These are phyloP conservation scores for Talaromyces albobiverticillius DNA, from an alignment of 2,329 filamentous ascomycete genomes.

Conservation along the genomic window DNA sequence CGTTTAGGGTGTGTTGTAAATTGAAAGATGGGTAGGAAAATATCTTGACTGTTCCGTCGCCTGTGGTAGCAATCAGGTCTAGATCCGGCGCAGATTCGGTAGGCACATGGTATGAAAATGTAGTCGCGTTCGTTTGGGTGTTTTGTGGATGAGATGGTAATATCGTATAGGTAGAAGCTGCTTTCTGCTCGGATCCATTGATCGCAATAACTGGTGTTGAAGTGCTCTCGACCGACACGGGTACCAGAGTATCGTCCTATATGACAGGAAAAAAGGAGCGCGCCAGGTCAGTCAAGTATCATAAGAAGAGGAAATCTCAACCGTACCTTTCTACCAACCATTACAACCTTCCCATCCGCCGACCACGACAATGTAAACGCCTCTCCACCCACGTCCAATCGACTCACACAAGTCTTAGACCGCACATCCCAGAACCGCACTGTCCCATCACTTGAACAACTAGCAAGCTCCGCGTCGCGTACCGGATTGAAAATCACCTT, in stretches of 20 bases:
- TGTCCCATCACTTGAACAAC: slow-evolving; percentile 49
- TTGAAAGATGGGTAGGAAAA: slow-evolving; percentile 46
- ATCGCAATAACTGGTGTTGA: slow-evolving; percentile 33
- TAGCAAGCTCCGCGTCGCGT: slow-evolving; percentile 49
- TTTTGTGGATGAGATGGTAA: slow-evolving; percentile 44
- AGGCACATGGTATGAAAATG: slow-evolving; percentile 45
- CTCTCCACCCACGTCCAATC: slow-evolving; percentile 49
- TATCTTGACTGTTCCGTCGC: slow-evolving; percentile 49
- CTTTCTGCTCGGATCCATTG: slow-evolving; percentile 16
- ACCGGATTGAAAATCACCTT: slow-evolving; percentile 50
- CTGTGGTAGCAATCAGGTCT: slow-evolving; percentile 47
- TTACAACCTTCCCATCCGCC: slow-evolving; percentile 44
- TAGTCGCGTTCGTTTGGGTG: slow-evolving; percentile 48
- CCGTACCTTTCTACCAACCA: slow-evolving; percentile 47
- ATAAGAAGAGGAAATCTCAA: not conserved
- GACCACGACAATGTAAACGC: slow-evolving; percentile 50
- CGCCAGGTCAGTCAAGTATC: not conserved
- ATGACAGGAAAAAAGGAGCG: too few relatives aligned
- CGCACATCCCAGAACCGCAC: slow-evolving; percentile 52
- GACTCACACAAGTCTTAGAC: slow-evolving; percentile 46
- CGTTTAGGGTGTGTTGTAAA: slow-evolving; percentile 44
- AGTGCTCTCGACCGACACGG: slow-evolving; percentile 41
- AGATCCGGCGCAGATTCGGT: slow-evolving; percentile 33
- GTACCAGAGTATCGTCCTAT: slow-evolving; percentile 48
- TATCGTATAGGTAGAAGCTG: slow-evolving; percentile 30